Base-by-base conservation (phyloP, 176 grass and related monocot species). In the Triticum dicoccoides region DNA sequence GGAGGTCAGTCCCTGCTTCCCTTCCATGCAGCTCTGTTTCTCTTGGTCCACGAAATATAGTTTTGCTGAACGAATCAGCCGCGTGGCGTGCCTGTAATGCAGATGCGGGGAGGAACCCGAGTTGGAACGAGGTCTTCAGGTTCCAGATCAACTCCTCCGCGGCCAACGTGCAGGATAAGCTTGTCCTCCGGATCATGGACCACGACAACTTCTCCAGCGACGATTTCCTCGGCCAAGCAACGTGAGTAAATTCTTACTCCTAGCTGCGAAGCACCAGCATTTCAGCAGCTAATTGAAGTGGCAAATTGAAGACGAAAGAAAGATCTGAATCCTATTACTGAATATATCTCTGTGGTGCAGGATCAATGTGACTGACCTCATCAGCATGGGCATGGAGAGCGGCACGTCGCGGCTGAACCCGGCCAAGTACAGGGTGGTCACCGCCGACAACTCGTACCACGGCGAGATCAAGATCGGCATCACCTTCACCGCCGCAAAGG, bases 71-170 rank as follows among this genome's bases (percentile, higher is more conserved):
- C 10, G 15, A 52, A 20, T 5, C 2, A 41, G 12, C 12, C 49
- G 49, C 0, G 13, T 3, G 38, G 2, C 41, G 18, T 23, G 0
- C 4, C 13, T 32, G 21, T 37, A 71, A 17, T 70, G 81, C 89
- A 97, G 93, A 84, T 25, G 86, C 82, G 23, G 93, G 96, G 66
- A 94, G 82, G 61, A 95, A 86, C 64, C 96, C 96, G 21, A 73
- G 83, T 79, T 98, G 93, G 96, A 94, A 94, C 64, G 88, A 96
- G 79, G 87, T 93, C 56, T 87, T 98, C 70, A 96, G 88, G 62
- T 96, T 96, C 86, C 80, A 88, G 71, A 86, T 98, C 47, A 92
- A 91, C 75, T 77, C 91, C 9, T 42, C 91, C 3, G 88, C 65
- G 25, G 35, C 80, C 17, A 89, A 63, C 84, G 68, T 27, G 61